Evolutionary conservation across 805 yeast genomes (phyloP).

Genomic region (Kuraishia capsulata): DNA sequence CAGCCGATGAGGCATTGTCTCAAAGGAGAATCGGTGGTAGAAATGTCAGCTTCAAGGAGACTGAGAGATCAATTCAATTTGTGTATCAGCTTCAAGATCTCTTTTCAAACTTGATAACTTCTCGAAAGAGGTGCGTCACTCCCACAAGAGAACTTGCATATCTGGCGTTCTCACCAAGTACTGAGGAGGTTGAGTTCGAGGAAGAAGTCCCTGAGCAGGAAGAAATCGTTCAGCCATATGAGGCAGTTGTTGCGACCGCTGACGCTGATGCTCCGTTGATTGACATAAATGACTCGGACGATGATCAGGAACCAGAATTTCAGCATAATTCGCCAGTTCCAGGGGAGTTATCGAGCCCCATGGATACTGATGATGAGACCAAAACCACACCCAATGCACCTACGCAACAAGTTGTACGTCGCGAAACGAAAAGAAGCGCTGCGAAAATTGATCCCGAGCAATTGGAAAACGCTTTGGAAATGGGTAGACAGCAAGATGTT

Average conservation of each 20-base stretch:
- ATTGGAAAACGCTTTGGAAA: conserved; percentile 64
- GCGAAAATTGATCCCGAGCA: conserved; percentile 46
- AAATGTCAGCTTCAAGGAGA: conserved; percentile 67
- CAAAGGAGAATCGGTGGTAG: conserved; percentile 83
- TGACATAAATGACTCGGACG: background rate
- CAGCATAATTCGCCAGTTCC: background rate
- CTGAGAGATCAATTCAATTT: conserved; percentile 75
- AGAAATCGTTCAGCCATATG: conserved; percentile 3
- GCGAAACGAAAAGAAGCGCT: conserved; percentile 16
- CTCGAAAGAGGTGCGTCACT: conserved; percentile 54
- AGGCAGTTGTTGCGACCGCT: conserved; percentile 1
- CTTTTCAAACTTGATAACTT: conserved; percentile 60
- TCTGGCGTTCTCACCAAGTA: conserved; percentile 71
- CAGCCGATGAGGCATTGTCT: conserved; percentile 21
- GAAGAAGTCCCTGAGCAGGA: conserved; percentile 4
- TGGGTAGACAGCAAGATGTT: conserved; percentile 94
- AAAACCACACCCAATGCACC: conserved; percentile 2
- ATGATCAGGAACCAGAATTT: background rate
- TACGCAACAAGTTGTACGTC: conserved; percentile 11
- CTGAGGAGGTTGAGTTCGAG: conserved; percentile 54
- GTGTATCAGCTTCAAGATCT: conserved; percentile 62
- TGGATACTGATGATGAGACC: background rate
- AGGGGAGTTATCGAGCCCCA: background rate
- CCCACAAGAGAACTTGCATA: conserved; percentile 84
- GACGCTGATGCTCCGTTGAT: background rate